Percentiles rank a stretch among this genome's conserved stretches.
phyloP scores from a whole-genome alignment of 2,329 filamentous ascomycete genomes.

The Alternaria burnsii region DNA sequence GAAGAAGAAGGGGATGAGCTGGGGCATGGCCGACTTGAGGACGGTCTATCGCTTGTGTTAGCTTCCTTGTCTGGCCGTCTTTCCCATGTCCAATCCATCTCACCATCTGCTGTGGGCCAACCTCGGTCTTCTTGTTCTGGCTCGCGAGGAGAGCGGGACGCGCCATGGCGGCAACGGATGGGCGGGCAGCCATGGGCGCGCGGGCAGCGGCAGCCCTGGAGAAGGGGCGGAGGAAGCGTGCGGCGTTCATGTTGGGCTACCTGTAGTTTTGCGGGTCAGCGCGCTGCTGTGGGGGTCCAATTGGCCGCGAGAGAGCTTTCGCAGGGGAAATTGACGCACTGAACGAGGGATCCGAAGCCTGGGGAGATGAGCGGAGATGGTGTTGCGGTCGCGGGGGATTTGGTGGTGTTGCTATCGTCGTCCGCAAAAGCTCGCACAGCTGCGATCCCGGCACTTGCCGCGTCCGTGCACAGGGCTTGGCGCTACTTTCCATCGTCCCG shows the following conservation, averaged over 20 bases:
- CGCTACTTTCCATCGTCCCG: neutral
- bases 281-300: constrained; percentile 37
- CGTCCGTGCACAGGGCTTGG: constrained; percentile 31
- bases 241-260: constrained; percentile 53
- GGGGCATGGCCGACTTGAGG: constrained; percentile 55
- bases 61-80: constrained; percentile 5
- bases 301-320: constrained; percentile 30
- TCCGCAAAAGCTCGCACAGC: constrained; percentile 44
- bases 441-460: constrained; percentile 33
- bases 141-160: constrained; percentile 47
- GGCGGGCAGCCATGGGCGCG: constrained; percentile 47
- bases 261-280: constrained; percentile 41
- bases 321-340: constrained; percentile 41
- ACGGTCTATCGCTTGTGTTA: constrained; percentile 43
- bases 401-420: constrained; percentile 33
- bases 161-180: constrained; percentile 41
- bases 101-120: constrained; percentile 48
- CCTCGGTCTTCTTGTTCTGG: constrained; percentile 49
- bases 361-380: constrained; percentile 48
- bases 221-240: constrained; percentile 54
- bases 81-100: neutral
- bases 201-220: constrained; percentile 51
- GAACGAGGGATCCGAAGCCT: constrained; percentile 37
- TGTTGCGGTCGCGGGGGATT: constrained; percentile 37
- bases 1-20: constrained; percentile 58